Base-by-base conservation (phyloP, 257 asterid species). In the Lycium ferocissimum region DNA sequence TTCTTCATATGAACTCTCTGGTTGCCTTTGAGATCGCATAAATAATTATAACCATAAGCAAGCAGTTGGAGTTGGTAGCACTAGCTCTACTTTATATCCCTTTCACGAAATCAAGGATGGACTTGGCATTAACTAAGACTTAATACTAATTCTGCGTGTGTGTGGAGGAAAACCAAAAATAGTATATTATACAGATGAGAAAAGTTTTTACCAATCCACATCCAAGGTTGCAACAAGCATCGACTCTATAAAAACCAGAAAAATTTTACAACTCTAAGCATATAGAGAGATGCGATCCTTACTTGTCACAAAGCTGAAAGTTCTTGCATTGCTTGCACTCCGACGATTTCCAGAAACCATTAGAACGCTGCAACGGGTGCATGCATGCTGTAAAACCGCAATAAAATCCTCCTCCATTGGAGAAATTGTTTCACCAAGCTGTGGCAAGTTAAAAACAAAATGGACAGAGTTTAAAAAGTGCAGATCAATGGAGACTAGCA, bases 261-360 rank as follows among this genome's bases (percentile, higher is more conserved):
- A 85, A 70, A 84, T 33, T 62, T 15, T 53, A 59, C 54, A 35
- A 26, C 59, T 54, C 51, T 63, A 40, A 81, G 8, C 51, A 58
- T 66, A 22, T n/a, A 80, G 38, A 80, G 84, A 83, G 65, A 26
- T 4, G 35, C 22, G 65, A 80, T 20, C 51, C 89, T 88, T 90
- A 96, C 99, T 87, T 93, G 86, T 91, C 94, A 85, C 99, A 96
- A 59, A 96, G 94, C 91, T 92, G 93, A 88, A 96, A 94, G 38
- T 91, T 91, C 89, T 93, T 93, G 93, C 99, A 94, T 85, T 92
- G 94, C 70, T 72, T 89, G 93, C 99, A 96, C 82, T 81, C 94
- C 98, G 94, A 62, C 93, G 94, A 81, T 84, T 94, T 79, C 98
- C 99, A 85, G 95, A 92, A 59, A 93, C 94, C 97, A 96, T 94